Base-by-base conservation (phyloP, 2,329 filamentous ascomycete species). In the Colletotrichum sp. region DNA sequence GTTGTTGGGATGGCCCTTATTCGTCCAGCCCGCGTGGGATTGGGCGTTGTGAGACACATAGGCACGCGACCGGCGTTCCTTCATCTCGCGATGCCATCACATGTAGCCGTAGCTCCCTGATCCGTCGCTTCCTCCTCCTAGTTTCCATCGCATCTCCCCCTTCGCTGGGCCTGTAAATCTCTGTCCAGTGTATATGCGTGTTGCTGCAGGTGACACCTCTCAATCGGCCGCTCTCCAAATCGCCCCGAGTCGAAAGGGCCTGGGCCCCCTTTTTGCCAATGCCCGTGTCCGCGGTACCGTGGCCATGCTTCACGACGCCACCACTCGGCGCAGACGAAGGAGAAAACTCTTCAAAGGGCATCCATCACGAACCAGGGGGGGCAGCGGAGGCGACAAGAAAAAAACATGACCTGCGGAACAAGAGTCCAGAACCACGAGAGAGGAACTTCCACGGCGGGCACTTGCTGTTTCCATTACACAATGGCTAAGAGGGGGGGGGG, bases 381-480 rank as follows among this genome's bases (percentile, higher is more conserved):
- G 33, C n/a, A 33, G 13, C 18, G 21, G 43, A 51, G 18, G 29
- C 16, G 29, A 55, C 21, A 33, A 33, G 43, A 54, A 65, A 34
- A 21, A 47, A 66, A 27, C 24, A 27, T 27, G 18, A 36, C 33
- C 58, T 62, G 31, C 54, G 13, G 38, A 36, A 36, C n/a, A 64
- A 63, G 51, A 36, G 24, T n/a, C 55, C 27, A 59, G 29, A n/a
- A 29, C 57, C 57, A n/a, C n/a, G 12, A 24, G 24, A 27, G 16
- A 63, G 21, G 31, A 38, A 21, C 66, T 66, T 66, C 71, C 71
- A 33, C 54, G 59, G 57, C 51, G 31, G 65, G 38, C 73, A 66
- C 43, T 69, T 33, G 63, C 65, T 71, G 74, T 72, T 72, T 76
- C 74, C 74, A 72, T 74, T 62, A 74, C 68, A 61, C 68, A 74